Evolutionary conservation across 1,284 basidiomycete species (phyloP).

Genomic region (Schizophyllum commune): DNA sequence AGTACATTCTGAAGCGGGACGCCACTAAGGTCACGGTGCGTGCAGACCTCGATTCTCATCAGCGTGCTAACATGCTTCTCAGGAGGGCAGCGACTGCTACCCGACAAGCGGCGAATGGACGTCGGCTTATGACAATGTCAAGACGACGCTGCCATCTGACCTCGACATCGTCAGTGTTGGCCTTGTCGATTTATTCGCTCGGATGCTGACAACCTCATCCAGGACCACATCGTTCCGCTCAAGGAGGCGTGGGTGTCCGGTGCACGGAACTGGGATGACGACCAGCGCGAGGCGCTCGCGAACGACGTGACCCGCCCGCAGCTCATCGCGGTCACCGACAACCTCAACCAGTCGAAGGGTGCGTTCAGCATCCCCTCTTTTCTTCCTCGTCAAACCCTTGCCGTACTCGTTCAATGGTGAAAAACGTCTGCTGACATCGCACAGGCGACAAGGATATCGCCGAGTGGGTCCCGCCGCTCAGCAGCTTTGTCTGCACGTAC

Average conservation of each 20-base stretch:
- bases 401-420: not conserved
- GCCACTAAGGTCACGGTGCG: constrained; percentile 32
- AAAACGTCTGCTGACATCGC: not conserved
- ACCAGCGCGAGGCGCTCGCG: constrained; percentile 11
- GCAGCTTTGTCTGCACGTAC: constrained; percentile 39
- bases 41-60: not conserved
- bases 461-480: constrained; percentile 37
- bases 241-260: constrained; percentile 30
- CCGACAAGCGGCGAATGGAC: constrained; percentile 45
- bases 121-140: constrained; percentile 39
- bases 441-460: constrained; percentile 28
- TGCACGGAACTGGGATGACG: constrained; percentile 10
- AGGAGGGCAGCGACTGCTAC: constrained; percentile 29
- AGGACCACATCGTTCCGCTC: constrained; percentile 46
- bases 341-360: constrained; percentile 16
- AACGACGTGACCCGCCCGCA: constrained; percentile 13
- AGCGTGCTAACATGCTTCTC: constrained; percentile 5
- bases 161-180: constrained; percentile 39
- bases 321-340: constrained; percentile 13
- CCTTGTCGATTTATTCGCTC: not conserved
- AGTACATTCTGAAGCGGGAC: constrained; percentile 42
- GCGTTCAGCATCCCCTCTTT: not conserved
- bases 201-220: not conserved
- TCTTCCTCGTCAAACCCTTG: not conserved
- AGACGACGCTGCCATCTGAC: constrained; percentile 35